These are phyloP conservation scores for Pythium sukuiense DNA, from an alignment of 352 stramenopile genomes.

Conservation along the genomic window DNA sequence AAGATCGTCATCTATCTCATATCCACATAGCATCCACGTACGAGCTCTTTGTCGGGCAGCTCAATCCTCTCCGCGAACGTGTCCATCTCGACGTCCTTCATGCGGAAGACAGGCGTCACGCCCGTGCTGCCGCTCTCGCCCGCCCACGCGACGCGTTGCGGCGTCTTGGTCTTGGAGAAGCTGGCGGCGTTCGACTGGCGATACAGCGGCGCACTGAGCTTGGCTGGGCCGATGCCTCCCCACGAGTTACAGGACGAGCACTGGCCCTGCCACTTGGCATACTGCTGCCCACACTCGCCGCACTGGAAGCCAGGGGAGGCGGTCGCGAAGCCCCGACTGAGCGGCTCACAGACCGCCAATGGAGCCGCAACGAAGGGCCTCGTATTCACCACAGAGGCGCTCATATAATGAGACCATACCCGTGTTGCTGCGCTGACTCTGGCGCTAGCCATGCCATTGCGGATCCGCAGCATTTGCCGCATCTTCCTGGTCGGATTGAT, in stretches of 20 bases:
- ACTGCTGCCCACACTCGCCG: conserved; percentile 53
- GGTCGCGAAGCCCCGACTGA: conserved; percentile 34
- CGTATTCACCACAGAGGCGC: not conserved
- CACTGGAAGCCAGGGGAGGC: conserved; percentile 21
- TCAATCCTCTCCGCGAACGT: conserved; percentile 58
- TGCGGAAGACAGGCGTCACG: conserved; percentile 42
- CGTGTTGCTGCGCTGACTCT: not conserved
- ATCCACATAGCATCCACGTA: conserved; percentile 15
- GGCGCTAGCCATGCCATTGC: not conserved
- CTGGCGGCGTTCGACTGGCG: conserved; percentile 55
- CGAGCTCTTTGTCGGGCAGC: conserved; percentile 71
- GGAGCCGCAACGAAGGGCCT: not conserved
- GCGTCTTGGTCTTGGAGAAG: conserved; percentile 37
- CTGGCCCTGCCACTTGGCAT: conserved; percentile 85
- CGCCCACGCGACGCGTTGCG: conserved; percentile 32
- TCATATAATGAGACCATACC: not conserved
- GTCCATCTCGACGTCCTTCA: conserved; percentile 71
- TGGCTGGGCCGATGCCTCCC: conserved; percentile 84
- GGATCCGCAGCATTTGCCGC: conserved; percentile 2
- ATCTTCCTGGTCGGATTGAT: not conserved
- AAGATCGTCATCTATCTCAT: not conserved
- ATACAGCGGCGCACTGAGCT: conserved; percentile 38
- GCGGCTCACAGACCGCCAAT: conserved; percentile 92
- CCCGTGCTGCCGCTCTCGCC: conserved; percentile 13
- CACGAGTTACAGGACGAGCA: conserved; percentile 88